These are phyloP conservation scores for Monosporozyma unispora DNA, from an alignment of 805 yeast genomes.

Conservation along the genomic window DNA sequence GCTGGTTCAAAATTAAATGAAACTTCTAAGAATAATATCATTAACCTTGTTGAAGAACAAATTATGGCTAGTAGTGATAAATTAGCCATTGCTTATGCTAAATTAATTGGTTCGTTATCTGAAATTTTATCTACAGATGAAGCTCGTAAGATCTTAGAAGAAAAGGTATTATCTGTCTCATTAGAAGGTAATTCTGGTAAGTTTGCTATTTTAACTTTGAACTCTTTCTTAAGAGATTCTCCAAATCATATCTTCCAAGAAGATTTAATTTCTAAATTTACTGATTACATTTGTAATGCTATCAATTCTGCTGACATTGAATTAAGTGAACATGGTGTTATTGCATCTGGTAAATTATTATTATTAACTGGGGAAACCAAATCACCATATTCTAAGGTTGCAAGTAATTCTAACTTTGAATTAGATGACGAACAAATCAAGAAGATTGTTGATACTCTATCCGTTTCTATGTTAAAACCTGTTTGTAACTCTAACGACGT, in stretches of 20 bases:
- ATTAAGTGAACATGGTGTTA: conserved; percentile 64
- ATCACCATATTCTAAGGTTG: conserved; percentile 29
- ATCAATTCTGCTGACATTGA: conserved; percentile 36
- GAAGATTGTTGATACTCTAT: conserved; percentile 42
- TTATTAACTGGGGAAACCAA: conserved; percentile 40
- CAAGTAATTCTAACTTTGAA: conserved; percentile 29
- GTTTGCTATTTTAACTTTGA: conserved; percentile 63
- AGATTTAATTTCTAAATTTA: conserved; percentile 43
- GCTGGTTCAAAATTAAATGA: conserved; percentile 77
- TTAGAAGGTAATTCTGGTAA: conserved; percentile 38
- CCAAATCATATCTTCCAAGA: conserved; percentile 53
- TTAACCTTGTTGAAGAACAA: conserved; percentile 68
- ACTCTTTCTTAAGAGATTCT: conserved; percentile 71
- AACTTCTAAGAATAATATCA: conserved; percentile 55
- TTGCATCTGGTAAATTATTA: conserved; percentile 75
- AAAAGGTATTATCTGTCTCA: conserved; percentile 46
- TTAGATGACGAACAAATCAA: conserved; percentile 36
- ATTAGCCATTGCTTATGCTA: conserved; percentile 67
- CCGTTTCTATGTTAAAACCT: conserved; percentile 44
- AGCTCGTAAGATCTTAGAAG: conserved; percentile 48
- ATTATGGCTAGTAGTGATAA: conserved; percentile 48
- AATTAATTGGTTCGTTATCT: conserved; percentile 67
- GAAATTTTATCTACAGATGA: conserved; percentile 57
- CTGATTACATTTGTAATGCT: conserved; percentile 40
- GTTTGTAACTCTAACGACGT: conserved; percentile 60